phyloP scores from a whole-genome alignment of 2,329 filamentous ascomycete genomes.

The Sporothrix globosa region DNA sequence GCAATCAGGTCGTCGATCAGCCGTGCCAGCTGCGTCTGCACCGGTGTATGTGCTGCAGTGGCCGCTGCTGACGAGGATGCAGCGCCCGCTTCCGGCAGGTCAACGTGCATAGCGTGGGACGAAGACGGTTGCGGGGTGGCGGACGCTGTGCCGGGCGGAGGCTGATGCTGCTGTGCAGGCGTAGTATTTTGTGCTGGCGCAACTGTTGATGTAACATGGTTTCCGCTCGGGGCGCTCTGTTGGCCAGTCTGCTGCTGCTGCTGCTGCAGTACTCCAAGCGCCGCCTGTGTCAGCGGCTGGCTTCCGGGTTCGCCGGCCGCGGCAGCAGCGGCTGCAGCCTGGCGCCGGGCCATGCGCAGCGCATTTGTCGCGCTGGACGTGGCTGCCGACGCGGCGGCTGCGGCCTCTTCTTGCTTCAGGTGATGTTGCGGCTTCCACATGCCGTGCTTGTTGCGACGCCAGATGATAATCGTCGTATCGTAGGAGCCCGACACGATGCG shows the following conservation, averaged over 20 bases:
- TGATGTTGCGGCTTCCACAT: slow-evolving; percentile 80
- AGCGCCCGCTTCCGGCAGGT: not conserved
- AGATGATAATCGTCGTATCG: slow-evolving; percentile 93
- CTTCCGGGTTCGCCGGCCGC: not conserved
- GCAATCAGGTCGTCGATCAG: slow-evolving; percentile 59
- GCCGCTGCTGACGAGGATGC: not conserved
- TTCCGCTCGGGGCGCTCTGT: not conserved
- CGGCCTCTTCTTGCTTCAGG: slow-evolving; percentile 73
- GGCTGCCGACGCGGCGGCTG: slow-evolving; percentile 49
- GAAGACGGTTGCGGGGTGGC: not conserved
- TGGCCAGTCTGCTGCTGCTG: not conserved
- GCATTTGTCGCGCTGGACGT: slow-evolving; percentile 4
- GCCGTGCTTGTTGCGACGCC: slow-evolving; percentile 83
- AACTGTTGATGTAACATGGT: not conserved
- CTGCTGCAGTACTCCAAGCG: slow-evolving; percentile 3
- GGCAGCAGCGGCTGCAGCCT: not conserved
- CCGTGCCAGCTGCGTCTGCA: slow-evolving; percentile 50
- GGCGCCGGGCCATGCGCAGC: not conserved
- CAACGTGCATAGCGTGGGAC: slow-evolving; percentile 27
- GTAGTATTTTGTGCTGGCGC: not conserved
- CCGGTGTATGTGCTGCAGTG: slow-evolving; percentile 41
- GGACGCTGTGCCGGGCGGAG: not conserved
- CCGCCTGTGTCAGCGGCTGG: slow-evolving; percentile 12
- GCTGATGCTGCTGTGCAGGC: not conserved
- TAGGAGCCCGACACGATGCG: slow-evolving; percentile 98